phyloP scores from a whole-genome alignment of 108 stramenopile genomes.

The Epipyxis sp. region DNA sequence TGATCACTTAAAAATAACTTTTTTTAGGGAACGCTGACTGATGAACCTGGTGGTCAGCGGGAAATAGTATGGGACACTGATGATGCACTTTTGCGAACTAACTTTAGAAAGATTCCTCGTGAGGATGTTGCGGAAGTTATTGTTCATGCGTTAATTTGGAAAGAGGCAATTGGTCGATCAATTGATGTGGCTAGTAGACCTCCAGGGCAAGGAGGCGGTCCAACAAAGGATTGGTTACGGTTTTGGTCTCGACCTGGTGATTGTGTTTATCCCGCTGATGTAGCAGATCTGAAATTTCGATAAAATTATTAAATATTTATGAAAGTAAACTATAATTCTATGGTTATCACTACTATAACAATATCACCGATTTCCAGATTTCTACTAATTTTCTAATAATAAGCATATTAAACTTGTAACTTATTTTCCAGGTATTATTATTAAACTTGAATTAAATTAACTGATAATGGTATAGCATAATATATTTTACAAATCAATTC shows the following conservation, averaged over 20 bases:
- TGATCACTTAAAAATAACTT: too few relatives aligned
- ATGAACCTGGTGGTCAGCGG: not conserved
- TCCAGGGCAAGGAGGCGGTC: not conserved
- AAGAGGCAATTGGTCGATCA: not conserved
- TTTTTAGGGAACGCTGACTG: not conserved
- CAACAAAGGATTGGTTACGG: constrained; percentile 10
- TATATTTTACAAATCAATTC: too few relatives aligned
- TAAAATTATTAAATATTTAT: too few relatives aligned
- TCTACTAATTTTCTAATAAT: too few relatives aligned
- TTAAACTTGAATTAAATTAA: too few relatives aligned
- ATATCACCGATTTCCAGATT: too few relatives aligned
- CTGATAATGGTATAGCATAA: too few relatives aligned
- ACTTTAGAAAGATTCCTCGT: not conserved
- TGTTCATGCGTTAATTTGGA: constrained; percentile 9
- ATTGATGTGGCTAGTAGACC: not conserved
- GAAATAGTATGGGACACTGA: constrained; percentile 7
- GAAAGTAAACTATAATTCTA: too few relatives aligned
- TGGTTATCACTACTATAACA: too few relatives aligned
- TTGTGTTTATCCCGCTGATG: not conserved
- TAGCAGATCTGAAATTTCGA: not conserved
- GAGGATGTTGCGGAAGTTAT: constrained; percentile 8
- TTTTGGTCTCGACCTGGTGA: constrained; percentile 10
- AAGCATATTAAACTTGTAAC: too few relatives aligned
- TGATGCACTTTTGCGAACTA: not conserved
- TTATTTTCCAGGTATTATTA: too few relatives aligned